Percentiles rank a stretch among this genome's conserved stretches.
phyloP scores from a whole-genome alignment of 306 rosid genomes.

The Cucumis hystrix region DNA sequence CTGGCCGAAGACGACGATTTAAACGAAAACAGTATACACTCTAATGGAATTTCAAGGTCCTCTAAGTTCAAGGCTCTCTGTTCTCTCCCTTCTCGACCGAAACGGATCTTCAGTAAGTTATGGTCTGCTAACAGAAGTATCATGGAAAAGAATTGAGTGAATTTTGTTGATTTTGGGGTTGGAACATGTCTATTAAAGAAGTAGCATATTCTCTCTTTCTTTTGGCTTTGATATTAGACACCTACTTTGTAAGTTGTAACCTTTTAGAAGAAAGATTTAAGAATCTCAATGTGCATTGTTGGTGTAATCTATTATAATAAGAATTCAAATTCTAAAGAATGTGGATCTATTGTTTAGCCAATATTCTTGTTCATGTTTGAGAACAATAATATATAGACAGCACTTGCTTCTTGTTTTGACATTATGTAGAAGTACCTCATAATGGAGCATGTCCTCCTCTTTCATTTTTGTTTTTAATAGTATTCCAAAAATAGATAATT shows the following conservation, averaged over 20 bases:
- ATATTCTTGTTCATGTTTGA: conserved; percentile 15
- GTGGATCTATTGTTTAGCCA: conserved; percentile 30
- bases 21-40: conserved; percentile 32
- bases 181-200: conserved; percentile 32
- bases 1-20: conserved; percentile 77
- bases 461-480: background rate
- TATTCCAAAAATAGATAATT: background rate
- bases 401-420: conserved; percentile 1
- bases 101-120: conserved; percentile 75
- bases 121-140: conserved; percentile 66
- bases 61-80: conserved; percentile 50
- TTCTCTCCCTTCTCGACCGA: conserved; percentile 69
- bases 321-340: conserved; percentile 34
- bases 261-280: conserved; percentile 38
- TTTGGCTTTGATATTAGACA: conserved; percentile 15
- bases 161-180: conserved; percentile 22
- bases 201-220: conserved; percentile 28
- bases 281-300: conserved; percentile 57
- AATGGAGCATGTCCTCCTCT: background rate
- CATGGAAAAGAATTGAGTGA: conserved; percentile 59
- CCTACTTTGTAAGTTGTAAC: conserved; percentile 30
- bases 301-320: conserved; percentile 60
- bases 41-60: conserved; percentile 40
- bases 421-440: background rate
- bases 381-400: conserved; percentile 14